Conservation (phyloP, 257 asterid species). For the Schizonepeta tenuifolia region DNA sequence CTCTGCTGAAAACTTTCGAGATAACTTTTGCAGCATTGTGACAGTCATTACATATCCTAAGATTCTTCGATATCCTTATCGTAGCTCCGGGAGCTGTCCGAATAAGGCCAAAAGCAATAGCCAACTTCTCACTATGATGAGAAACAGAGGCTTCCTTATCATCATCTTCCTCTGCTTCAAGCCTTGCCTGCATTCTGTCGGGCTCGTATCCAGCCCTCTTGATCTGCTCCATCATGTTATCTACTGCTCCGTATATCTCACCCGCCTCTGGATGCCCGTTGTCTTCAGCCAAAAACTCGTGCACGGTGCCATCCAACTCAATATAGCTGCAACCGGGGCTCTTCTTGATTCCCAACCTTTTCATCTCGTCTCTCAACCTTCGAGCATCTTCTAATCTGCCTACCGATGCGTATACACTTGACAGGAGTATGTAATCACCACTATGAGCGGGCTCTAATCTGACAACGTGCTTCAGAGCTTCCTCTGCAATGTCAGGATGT, state of each 20-base stretch:
- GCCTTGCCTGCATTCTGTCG: slow-evolving; percentile 39
- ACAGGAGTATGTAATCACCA: slow-evolving; percentile 53
- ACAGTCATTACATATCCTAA: slow-evolving; percentile 57
- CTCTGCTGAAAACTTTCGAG: slow-evolving; percentile 44
- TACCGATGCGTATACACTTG: slow-evolving; percentile 45
- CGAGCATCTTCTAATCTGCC: slow-evolving; percentile 47
- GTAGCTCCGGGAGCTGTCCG: slow-evolving; percentile 39
- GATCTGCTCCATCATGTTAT: slow-evolving; percentile 38
- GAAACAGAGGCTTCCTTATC: slow-evolving; percentile 45
- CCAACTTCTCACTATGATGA: slow-evolving; percentile 65
- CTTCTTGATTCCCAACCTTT: slow-evolving; percentile 45
- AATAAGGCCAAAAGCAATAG: slow-evolving; percentile 53
- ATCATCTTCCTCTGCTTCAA: slow-evolving; percentile 48
- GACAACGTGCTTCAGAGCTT: slow-evolving; percentile 43
- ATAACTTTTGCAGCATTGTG: slow-evolving; percentile 46
- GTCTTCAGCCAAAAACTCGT: slow-evolving; percentile 59
- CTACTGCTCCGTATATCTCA: slow-evolving; percentile 39
- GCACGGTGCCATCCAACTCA: slow-evolving; percentile 45
- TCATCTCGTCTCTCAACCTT: slow-evolving; percentile 47
- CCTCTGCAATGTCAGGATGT: slow-evolving; percentile 53
- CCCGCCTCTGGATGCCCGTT: slow-evolving; percentile 34
- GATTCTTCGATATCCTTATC: slow-evolving; percentile 48
- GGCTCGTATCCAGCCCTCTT: slow-evolving; percentile 57
- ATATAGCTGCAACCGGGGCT: slow-evolving; percentile 51
- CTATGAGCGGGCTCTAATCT: slow-evolving; percentile 45